Percentiles rank a stretch among this genome's conserved stretches.
Conservation (phyloP, 345 rosid genomes). For the Salix udensis region DNA sequence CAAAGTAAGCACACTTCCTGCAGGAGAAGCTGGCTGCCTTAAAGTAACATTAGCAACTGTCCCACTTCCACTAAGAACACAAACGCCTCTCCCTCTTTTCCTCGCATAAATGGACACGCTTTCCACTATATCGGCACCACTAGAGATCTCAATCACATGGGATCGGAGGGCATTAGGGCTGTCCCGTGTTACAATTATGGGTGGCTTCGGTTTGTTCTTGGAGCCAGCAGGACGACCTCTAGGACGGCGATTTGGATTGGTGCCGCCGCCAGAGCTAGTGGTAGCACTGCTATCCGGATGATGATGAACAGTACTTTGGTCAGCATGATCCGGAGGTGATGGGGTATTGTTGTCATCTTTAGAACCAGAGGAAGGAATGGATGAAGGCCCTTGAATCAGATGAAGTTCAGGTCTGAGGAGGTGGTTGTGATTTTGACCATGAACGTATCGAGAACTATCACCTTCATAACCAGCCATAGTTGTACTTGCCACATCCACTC, state of each 20-base stretch:
- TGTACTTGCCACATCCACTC: slow-evolving; percentile 23
- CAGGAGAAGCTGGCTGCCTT: slow-evolving; percentile 58
- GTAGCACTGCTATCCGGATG: slow-evolving; percentile 2
- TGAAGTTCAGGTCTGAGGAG: slow-evolving; percentile 49
- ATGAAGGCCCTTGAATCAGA: slow-evolving; percentile 32
- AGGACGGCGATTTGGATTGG: slow-evolving; percentile 52
- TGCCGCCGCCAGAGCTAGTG: slow-evolving; percentile 4
- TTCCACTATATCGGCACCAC: slow-evolving; percentile 62
- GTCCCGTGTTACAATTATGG: slow-evolving; percentile 66
- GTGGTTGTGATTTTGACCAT: slow-evolving; percentile 37
- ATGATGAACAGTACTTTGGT: neutral
- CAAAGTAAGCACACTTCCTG: slow-evolving; percentile 61
- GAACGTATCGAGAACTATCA: slow-evolving; percentile 35
- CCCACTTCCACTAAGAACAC: slow-evolving; percentile 65
- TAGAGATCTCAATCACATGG: slow-evolving; percentile 64
- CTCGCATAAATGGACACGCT: slow-evolving; percentile 54
- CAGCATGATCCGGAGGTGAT: slow-evolving; percentile 12
- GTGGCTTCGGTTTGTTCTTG: slow-evolving; percentile 70
- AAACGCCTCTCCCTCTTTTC: slow-evolving; percentile 69
- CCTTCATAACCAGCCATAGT: slow-evolving; percentile 48
- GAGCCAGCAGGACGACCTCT: slow-evolving; percentile 84
- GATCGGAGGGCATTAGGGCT: slow-evolving; percentile 75
- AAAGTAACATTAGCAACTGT: slow-evolving; percentile 59
- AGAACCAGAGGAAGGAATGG: slow-evolving; percentile 36
- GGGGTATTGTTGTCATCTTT: slow-evolving; percentile 23